phyloP scores from a whole-genome alignment of 1,139 yeast species.

The Pneumocystis wakefieldiae region DNA sequence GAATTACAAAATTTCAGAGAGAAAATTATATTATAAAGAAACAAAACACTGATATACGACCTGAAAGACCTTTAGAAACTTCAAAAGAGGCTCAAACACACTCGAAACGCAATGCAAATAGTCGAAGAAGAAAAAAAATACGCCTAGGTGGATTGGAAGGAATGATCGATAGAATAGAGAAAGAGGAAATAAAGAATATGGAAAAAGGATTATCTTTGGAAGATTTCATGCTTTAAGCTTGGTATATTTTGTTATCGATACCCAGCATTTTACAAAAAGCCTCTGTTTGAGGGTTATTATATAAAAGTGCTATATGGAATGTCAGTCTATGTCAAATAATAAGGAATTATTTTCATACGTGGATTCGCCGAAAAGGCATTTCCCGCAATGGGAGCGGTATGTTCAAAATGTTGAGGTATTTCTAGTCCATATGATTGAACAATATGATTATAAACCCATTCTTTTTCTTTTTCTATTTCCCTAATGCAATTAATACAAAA shows the following conservation, averaged over 20 bases:
- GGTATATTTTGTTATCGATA: neutral
- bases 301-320: slow-evolving; percentile 7
- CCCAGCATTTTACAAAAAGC: slow-evolving; percentile 13
- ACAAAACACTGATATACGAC: neutral
- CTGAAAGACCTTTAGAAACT: neutral
- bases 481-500: slow-evolving; percentile 8
- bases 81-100: neutral
- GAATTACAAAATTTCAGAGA: neutral
- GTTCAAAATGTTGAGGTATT: slow-evolving; percentile 18
- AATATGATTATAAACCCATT: slow-evolving; percentile 23
- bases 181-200: neutral
- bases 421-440: slow-evolving; percentile 13
- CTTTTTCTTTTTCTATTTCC: slow-evolving; percentile 16
- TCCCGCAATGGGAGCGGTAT: slow-evolving; percentile 11
- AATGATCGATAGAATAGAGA: neutral
- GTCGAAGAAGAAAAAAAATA: neutral
- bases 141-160: neutral
- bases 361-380: neutral
- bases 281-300: slow-evolving; percentile 14
- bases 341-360: neutral
- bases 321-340: neutral
- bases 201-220: neutral
- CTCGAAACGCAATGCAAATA: neutral
- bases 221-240: neutral
- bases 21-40: neutral